Evolutionary conservation across 164 flowering plant species (phyloP), one percentile per base, ranked within the genome.

Genomic region (Vitis rotundifolia): DNA sequence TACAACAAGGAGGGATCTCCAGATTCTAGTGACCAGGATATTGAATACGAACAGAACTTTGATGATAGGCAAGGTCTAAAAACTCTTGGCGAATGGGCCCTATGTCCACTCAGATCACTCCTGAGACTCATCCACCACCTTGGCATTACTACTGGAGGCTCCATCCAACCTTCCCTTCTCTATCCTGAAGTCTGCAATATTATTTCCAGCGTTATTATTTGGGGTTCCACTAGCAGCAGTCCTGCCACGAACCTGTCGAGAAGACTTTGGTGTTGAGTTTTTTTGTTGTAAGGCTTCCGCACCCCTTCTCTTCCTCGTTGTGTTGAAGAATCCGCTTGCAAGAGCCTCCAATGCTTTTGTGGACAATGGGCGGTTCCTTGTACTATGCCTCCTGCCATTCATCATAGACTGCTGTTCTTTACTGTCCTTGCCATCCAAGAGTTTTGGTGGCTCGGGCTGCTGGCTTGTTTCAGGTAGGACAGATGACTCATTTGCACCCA

Each of bases 291-390:
- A 22, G 37, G 66, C 29, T 1, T 68, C 63, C 12, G 13, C 16
- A 4, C 58, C 15, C 67, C 56, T 79, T 60, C 70, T 74, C 72
- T 66, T 81, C 72, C 18, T 67, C 59, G 67, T 72, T 9, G 70
- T 31, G 61, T 51, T 67, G 5, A 68, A 50, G 51, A 71, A 75
- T 16, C 74, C 81, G 31, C 64, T 65, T 22, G 64, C 79, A 47
- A 83, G 54, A 60, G 84, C 82, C 73, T 83, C 84, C 59, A 79
- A 68, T 53, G 84, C 84, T 65, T 69, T 83, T 59, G 72, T 68
- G 5, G 79, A 81, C 64, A 77, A 55, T 57, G 84, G 82, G 10
- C 84, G 82, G 79, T 72, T 83, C 63, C 86, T 83, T 59, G 84
- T 81, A 60, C 86, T 81, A 63, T 78, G 84, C 69, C 86, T 80